Base-by-base conservation (phyloP, 2,329 filamentous ascomycete genomes). In the Didymella pomorum region DNA sequence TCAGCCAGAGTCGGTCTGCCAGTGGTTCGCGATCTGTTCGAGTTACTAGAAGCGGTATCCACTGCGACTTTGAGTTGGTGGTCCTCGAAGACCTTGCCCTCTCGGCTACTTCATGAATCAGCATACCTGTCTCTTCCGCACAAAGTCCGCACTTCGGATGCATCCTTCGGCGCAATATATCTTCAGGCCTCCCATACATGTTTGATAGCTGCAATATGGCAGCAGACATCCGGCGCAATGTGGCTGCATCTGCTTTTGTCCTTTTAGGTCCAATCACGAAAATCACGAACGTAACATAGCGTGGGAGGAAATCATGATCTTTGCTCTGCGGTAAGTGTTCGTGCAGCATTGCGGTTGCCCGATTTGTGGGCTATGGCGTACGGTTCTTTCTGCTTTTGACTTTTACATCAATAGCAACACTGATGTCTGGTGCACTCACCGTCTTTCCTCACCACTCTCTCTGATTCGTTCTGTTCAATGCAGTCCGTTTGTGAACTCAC, bases 241-340 rank as follows among this genome's bases (percentile, higher is more conserved):
- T 48, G 37, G 52, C 55, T 43, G 53, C 48, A 42, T 54, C 35
- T 58, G 51, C 39, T 50, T 55, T 58, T 39, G 44, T 23, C 41
- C 45, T 33, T 47, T 45, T 20, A 18, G 35, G 39, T 49, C 16
- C 39, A 49, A 41, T 35, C 25, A 58, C 44, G 33, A 56, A 50
- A 63, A 64, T 68, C 53, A 68, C 46, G 65, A 68, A 58, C 48
- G 57, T 65, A 60, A 67, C 60, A 65, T 58, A 69, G 65, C 65
- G 64, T 67, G 65, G 65, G 67, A 60, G 59, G 64, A 52, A 49
- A 18, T 42, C 11, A 46, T 42, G 20, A 25, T 48, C 12, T 28
- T 18, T 47, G 41, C 50, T 50, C 37, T 46, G 26, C 9, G 16
- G 48, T 56, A 57, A 29, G 50, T 42, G 11, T 45, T 41, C 25